A percentile compares a stretch with the other conserved stretches of the same genome.
Evolutionary conservation across 371 early-diverging fungal species (phyloP).

Genomic region (Mortierella sp.): DNA sequence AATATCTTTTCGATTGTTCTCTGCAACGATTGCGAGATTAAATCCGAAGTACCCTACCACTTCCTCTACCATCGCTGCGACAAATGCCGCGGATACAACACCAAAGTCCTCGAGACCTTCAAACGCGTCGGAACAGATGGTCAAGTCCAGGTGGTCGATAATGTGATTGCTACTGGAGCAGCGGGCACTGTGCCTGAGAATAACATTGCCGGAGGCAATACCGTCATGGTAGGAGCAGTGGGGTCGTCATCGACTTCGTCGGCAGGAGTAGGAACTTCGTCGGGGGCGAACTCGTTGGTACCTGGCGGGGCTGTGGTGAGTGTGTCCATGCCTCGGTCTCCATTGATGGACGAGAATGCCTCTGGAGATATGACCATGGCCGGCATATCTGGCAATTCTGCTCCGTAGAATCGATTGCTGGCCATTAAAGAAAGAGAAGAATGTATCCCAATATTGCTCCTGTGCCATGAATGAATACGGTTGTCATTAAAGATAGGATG

Average conservation of each 20-base stretch:
- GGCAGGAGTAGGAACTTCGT: background rate
- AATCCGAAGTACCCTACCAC: conserved; percentile 86
- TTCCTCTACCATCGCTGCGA: conserved; percentile 97
- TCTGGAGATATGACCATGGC: conserved; percentile 49
- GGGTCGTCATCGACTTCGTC: conserved; percentile 1
- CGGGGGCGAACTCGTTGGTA: background rate
- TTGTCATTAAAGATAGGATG: too few species aligned
- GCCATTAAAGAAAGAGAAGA: background rate
- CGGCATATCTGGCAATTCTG: conserved; percentile 45
- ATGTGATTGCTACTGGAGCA: conserved; percentile 32
- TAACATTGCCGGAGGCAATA: conserved; percentile 31
- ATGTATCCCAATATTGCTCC: background rate
- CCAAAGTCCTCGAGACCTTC: conserved; percentile 84
- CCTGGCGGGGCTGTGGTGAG: background rate
- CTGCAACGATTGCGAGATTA: conserved; percentile 97
- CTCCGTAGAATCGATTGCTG: conserved; percentile 12
- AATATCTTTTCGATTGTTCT: conserved; percentile 79
- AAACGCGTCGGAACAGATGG: conserved; percentile 41
- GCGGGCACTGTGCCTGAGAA: conserved; percentile 38
- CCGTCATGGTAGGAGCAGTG: background rate
- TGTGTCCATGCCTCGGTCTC: conserved; percentile 21
- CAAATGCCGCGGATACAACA: conserved; percentile 92
- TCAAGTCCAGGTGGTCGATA: conserved; percentile 35
- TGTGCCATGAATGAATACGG: background rate
- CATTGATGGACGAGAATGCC: conserved; percentile 48